These are phyloP conservation scores for Aspergillus aculeatinus DNA, from an alignment of 2,329 filamentous ascomycete species.

Conservation along the genomic window DNA sequence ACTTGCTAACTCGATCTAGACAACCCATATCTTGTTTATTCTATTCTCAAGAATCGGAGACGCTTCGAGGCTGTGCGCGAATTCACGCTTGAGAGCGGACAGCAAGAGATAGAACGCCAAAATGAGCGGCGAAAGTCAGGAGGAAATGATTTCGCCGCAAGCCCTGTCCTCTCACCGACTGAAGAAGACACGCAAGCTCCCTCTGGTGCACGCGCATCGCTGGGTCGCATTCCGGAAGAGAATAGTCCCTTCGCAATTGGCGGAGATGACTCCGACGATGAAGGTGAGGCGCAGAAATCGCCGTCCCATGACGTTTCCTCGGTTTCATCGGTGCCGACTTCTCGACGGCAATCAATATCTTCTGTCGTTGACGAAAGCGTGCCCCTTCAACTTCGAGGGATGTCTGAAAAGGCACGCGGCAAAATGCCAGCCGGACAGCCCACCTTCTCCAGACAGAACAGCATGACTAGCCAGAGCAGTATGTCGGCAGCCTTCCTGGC, in stretches of 20 bases:
- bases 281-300: conserved; percentile 61
- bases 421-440: conserved; percentile 85
- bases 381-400: conserved; percentile 78
- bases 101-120: conserved; percentile 83
- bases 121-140: conserved; percentile 68
- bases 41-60: conserved; percentile 75
- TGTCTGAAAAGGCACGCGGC: conserved; percentile 95
- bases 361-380: conserved; percentile 73
- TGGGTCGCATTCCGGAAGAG: conserved; percentile 73
- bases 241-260: conserved; percentile 84
- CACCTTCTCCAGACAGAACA: conserved; percentile 88
- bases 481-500: conserved; percentile 60
- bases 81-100: conserved; percentile 88
- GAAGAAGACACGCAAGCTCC: conserved; percentile 41
- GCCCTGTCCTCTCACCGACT: conserved; percentile 38
- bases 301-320: conserved; percentile 55
- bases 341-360: conserved; percentile 67
- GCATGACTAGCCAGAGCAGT: conserved; percentile 74
- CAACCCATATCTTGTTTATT: conserved; percentile 78
- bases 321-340: conserved; percentile 48
- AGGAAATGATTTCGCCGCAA: conserved; percentile 36
- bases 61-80: conserved; percentile 80
- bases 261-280: conserved; percentile 67
- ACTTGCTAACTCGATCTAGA: conserved; percentile 48
- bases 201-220: conserved; percentile 56